phyloP scores from a whole-genome alignment of 768 basidiomycete species.

The Gloeopeniophorella convolvens region DNA sequence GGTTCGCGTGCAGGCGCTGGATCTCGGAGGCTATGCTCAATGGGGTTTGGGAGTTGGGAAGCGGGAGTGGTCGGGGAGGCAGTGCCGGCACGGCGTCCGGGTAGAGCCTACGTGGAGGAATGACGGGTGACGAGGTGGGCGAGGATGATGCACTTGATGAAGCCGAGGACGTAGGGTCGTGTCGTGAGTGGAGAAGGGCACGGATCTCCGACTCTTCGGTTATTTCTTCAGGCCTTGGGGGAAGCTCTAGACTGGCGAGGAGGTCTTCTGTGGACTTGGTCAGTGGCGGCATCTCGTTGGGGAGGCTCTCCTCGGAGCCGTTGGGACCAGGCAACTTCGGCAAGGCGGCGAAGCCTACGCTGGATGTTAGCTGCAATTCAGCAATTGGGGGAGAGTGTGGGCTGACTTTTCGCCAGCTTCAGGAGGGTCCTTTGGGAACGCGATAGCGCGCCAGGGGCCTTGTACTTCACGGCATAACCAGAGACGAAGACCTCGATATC shows the following conservation, averaged over 20 bases:
- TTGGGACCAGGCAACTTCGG: slow-evolving; percentile 26
- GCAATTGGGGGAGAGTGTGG: neutral
- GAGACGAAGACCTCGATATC: slow-evolving; percentile 70
- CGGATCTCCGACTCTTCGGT: slow-evolving; percentile 51
- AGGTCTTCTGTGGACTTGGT: slow-evolving; percentile 43
- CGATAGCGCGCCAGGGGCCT: slow-evolving; percentile 52
- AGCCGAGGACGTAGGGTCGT: slow-evolving; percentile 12
- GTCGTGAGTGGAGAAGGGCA: slow-evolving; percentile 30
- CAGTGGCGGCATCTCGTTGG: slow-evolving; percentile 12
- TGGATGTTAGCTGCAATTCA: neutral
- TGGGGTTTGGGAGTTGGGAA: neutral
- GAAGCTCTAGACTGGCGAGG: slow-evolving; percentile 39
- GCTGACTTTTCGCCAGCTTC: slow-evolving; percentile 65
- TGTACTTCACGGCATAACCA: slow-evolving; percentile 63
- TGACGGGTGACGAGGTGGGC: slow-evolving; percentile 2
- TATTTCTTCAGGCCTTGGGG: slow-evolving; percentile 54
- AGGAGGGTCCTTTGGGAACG: slow-evolving; percentile 76
- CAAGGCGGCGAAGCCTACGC: slow-evolving; percentile 15
- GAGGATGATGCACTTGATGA: neutral
- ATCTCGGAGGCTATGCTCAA: slow-evolving; percentile 27
- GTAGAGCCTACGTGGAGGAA: slow-evolving; percentile 4
- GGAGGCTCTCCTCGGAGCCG: slow-evolving; percentile 26
- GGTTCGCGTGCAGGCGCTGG: slow-evolving; percentile 60
- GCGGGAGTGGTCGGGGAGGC: neutral
- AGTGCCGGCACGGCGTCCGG: too few species aligned